These are phyloP conservation scores for Aspergillus heteromorphus DNA, from an alignment of 495 filamentous ascomycete species.

Conservation along the genomic window DNA sequence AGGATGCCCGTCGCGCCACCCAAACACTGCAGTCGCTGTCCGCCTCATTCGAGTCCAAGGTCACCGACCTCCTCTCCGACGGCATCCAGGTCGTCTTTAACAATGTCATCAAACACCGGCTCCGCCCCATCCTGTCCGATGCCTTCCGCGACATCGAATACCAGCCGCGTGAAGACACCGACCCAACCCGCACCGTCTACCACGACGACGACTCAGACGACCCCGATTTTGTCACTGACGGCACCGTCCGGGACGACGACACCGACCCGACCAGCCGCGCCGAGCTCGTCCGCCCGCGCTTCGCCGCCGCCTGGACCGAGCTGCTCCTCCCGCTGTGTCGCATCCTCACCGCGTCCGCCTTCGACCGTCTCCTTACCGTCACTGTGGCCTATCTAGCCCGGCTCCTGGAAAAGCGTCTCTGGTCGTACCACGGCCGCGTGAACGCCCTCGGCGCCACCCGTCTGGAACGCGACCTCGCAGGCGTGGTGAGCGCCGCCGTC, in stretches of 20 bases:
- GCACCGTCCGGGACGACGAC: slow-evolving; percentile 9
- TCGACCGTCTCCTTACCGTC: slow-evolving; percentile 62
- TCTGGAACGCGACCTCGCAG: slow-evolving; percentile 82
- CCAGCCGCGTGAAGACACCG: slow-evolving; percentile 42
- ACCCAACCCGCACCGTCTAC: slow-evolving; percentile 20
- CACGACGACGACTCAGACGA: background rate
- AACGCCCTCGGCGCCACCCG: slow-evolving; percentile 79
- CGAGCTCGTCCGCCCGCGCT: slow-evolving; percentile 63
- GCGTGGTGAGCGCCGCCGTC: slow-evolving; percentile 70
- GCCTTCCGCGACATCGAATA: slow-evolving; percentile 93
- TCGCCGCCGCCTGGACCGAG: slow-evolving; percentile 76
- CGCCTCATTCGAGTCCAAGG: slow-evolving; percentile 66
- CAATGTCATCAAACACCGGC: slow-evolving; percentile 77
- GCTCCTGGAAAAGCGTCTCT: slow-evolving; percentile 85
- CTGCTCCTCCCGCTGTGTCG: slow-evolving; percentile 77
- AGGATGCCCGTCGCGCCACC: slow-evolving; percentile 63
- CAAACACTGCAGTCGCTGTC: slow-evolving; percentile 64
- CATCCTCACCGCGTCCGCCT: slow-evolving; percentile 71
- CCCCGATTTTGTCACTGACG: background rate
- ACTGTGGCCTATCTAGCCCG: slow-evolving; percentile 67
- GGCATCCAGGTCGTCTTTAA: slow-evolving; percentile 80
- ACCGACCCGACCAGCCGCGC: slow-evolving; percentile 22
- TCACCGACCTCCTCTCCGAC: slow-evolving; percentile 74
- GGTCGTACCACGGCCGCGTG: slow-evolving; percentile 73
- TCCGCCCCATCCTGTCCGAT: slow-evolving; percentile 80